Percentiles rank a stretch among this genome's conserved stretches.
Evolutionary conservation across 2,329 filamentous ascomycete species (phyloP).

Genomic region (Dactylellina sp.): DNA sequence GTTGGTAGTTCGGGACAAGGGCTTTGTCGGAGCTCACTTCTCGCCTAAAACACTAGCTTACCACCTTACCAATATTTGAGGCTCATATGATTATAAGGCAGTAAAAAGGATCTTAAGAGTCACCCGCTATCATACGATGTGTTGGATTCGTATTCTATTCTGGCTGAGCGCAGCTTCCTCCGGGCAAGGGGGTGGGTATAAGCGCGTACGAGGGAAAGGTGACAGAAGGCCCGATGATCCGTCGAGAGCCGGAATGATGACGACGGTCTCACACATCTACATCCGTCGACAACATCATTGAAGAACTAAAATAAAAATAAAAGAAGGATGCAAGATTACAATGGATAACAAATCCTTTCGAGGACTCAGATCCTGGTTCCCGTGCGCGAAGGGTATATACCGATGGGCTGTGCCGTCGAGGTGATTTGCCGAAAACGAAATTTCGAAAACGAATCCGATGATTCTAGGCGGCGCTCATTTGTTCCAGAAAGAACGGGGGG

Average conservation of each 20-base stretch:
- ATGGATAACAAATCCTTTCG: conserved; percentile 1
- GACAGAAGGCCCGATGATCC: conserved; percentile 31
- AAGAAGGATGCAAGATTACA: neutral
- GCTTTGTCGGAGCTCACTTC: conserved; percentile 35
- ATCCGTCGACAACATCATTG: conserved; percentile 13
- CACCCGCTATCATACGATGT: conserved; percentile 18
- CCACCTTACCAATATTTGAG: conserved; percentile 41
- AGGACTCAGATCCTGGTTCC: neutral
- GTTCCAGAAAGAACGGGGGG: conserved; percentile 1
- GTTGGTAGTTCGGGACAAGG: conserved; percentile 43
- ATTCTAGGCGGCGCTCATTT: neutral
- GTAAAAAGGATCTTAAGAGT: conserved; percentile 25
- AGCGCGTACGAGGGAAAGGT: conserved; percentile 22
- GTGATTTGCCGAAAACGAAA: conserved; percentile 27
- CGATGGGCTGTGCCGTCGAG: conserved; percentile 16
- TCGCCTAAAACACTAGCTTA: conserved; percentile 38
- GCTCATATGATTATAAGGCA: conserved; percentile 33
- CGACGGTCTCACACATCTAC: conserved; percentile 22
- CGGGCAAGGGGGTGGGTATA: conserved; percentile 6
- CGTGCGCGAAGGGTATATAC: neutral
- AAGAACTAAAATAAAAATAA: neutral
- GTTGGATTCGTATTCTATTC: conserved; percentile 19
- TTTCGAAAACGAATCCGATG: neutral
- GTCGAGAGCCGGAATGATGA: conserved; percentile 44
- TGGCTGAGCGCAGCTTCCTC: conserved; percentile 21